Conservation (phyloP, 345 rosid species). For the Camelina neglecta region DNA sequence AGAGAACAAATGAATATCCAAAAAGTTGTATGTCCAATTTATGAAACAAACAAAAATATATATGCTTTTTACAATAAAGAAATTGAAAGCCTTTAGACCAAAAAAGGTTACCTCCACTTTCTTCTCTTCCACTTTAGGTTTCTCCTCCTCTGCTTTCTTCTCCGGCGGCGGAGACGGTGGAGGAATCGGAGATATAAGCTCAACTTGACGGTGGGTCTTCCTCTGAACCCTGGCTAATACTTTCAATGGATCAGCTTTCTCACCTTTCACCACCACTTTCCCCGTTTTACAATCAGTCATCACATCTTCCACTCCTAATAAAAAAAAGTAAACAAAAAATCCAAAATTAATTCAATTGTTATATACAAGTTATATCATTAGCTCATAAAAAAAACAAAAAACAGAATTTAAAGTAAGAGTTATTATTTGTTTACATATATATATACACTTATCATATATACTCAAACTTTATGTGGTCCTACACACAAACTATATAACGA, state of each 20-base stretch:
- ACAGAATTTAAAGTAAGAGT: constrained; percentile 4
- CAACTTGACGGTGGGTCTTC: constrained; percentile 86
- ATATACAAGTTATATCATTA: neutral
- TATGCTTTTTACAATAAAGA: neutral
- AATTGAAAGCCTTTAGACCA: constrained; percentile 13
- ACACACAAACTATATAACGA: constrained; percentile 13
- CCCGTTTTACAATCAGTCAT: constrained; percentile 78
- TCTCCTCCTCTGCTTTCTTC: constrained; percentile 61
- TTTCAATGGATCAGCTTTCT: constrained; percentile 90
- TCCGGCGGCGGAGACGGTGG: constrained; percentile 71
- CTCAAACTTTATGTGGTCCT: constrained; percentile 33
- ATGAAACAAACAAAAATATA: neutral
- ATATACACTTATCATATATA: neutral
- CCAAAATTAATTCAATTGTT: neutral
- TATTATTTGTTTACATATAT: neutral
- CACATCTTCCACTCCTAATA: constrained; percentile 91
- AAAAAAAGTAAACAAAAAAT: constrained; percentile 7
- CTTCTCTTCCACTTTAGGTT: constrained; percentile 66
- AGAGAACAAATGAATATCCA: constrained; percentile 14
- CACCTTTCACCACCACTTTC: constrained; percentile 96
- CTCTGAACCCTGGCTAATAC: constrained; percentile 79
- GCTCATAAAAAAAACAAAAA: constrained; percentile 9
- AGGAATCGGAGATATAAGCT: constrained; percentile 89
- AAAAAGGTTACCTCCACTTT: constrained; percentile 68
- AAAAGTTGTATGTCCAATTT: constrained; percentile 17